Conservation (phyloP, 2,329 filamentous ascomycete species). For the Aspergillus niger region DNA sequence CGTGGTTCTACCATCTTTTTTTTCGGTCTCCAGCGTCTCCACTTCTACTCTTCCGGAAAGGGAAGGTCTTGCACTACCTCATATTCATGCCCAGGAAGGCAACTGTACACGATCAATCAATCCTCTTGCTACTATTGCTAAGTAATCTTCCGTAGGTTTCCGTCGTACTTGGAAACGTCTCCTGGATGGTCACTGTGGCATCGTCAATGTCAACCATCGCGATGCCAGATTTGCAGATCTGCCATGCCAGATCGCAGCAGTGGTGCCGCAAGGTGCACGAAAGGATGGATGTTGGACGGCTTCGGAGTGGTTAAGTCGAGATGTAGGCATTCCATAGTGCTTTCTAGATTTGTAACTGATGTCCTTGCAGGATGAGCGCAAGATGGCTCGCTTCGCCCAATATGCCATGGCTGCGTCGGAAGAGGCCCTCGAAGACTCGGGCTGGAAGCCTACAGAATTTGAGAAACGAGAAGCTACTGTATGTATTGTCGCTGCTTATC, state of each 20-base stretch:
- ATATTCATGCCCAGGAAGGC: slow-evolving; percentile 24
- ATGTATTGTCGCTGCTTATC: slow-evolving; percentile 22
- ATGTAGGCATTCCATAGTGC: slow-evolving; percentile 33
- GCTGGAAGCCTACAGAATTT: slow-evolving; percentile 65
- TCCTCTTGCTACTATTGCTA: slow-evolving; percentile 7
- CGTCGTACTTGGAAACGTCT: slow-evolving; percentile 79
- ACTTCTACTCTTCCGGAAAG: slow-evolving; percentile 30
- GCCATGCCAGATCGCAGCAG: slow-evolving; percentile 80
- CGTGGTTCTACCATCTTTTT: neutral
- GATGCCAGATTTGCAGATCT: slow-evolving; percentile 68
- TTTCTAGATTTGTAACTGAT: neutral
- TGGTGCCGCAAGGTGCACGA: slow-evolving; percentile 66
- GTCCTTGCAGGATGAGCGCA: slow-evolving; percentile 60
- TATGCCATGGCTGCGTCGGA: slow-evolving; percentile 84
- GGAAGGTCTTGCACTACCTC: slow-evolving; percentile 32
- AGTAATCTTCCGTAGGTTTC: slow-evolving; percentile 54
- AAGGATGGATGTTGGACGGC: slow-evolving; percentile 47
- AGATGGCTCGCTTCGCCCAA: slow-evolving; percentile 89
- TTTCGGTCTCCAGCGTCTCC: slow-evolving; percentile 25
- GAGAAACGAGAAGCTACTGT: slow-evolving; percentile 72
- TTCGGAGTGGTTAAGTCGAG: slow-evolving; percentile 47
- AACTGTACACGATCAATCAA: slow-evolving; percentile 15
- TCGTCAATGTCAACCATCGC: slow-evolving; percentile 69
- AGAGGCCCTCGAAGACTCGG: slow-evolving; percentile 82
- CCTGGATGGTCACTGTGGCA: slow-evolving; percentile 75